Percentiles rank a stretch among this genome's conserved stretches.
Evolutionary conservation across 1,139 yeast genomes (phyloP).

Genomic region (Suhomyces bokatorum): DNA sequence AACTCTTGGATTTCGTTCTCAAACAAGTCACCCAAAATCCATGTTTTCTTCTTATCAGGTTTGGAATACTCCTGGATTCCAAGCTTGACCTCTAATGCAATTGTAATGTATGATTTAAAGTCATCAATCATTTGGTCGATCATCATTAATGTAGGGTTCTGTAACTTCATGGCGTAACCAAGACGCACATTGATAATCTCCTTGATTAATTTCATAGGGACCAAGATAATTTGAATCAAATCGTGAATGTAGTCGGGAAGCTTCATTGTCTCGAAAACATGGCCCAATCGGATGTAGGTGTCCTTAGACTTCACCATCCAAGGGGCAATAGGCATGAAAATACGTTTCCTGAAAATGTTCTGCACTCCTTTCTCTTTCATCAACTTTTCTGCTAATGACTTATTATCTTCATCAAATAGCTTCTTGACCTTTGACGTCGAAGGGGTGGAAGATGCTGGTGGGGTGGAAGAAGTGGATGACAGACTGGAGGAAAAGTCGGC

Average conservation of each 20-base stretch:
- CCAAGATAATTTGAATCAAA: conserved; percentile 64
- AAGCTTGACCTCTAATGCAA: conserved; percentile 76
- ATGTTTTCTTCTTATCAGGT: conserved; percentile 62
- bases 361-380: conserved; percentile 85
- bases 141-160: conserved; percentile 92
- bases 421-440: conserved; percentile 30
- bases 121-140: conserved; percentile 93
- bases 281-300: conserved; percentile 64
- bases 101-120: conserved; percentile 70
- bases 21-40: conserved; percentile 71
- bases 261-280: conserved; percentile 65
- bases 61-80: conserved; percentile 64
- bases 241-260: conserved; percentile 74
- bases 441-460: conserved; percentile 30
- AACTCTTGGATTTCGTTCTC: conserved; percentile 58
- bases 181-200: conserved; percentile 78
- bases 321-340: conserved; percentile 62
- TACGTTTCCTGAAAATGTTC: conserved; percentile 59
- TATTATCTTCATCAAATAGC: conserved; percentile 57
- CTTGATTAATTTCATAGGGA: conserved; percentile 79
- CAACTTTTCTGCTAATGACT: conserved; percentile 79
- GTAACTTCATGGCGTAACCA: conserved; percentile 73
- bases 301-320: conserved; percentile 79
- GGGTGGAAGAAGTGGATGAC: conserved; percentile 19
- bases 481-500: conserved; percentile 19